Percentiles rank a stretch among this genome's conserved stretches.
Conservation (phyloP, 768 basidiomycete species). For the Suillus spraguei region DNA sequence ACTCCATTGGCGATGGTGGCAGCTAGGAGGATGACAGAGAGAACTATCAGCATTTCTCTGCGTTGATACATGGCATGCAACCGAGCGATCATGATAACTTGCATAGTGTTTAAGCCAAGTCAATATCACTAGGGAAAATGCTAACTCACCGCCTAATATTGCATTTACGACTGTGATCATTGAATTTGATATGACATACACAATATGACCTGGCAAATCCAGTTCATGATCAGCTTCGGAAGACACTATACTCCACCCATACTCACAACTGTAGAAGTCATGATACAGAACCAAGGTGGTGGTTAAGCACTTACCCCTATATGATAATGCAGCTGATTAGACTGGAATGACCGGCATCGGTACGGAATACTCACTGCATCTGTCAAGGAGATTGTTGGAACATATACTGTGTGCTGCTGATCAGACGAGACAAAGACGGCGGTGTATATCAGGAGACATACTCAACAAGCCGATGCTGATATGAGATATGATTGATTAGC, state of each 20-base stretch:
- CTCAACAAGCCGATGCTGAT: background rate
- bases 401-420: background rate
- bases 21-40: background rate
- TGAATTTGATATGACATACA: background rate
- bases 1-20: background rate
- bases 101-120: background rate
- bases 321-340: background rate
- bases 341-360: background rate
- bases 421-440: background rate
- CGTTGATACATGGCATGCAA: background rate
- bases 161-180: background rate
- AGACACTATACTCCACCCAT: background rate
- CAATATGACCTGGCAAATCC: background rate
- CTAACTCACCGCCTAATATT: background rate
- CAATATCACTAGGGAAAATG: background rate
- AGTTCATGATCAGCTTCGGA: background rate
- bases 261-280: background rate
- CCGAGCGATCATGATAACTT: background rate
- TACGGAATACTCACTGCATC: background rate
- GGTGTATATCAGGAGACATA: background rate
- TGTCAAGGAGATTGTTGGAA: background rate
- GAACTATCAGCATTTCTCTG: background rate
- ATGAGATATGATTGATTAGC: background rate
- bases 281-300: background rate
- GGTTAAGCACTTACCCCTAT: background rate